Evolutionary conservation across 495 filamentous ascomycete species (phyloP).

Genomic region (Parathielavia hyrcaniae): DNA sequence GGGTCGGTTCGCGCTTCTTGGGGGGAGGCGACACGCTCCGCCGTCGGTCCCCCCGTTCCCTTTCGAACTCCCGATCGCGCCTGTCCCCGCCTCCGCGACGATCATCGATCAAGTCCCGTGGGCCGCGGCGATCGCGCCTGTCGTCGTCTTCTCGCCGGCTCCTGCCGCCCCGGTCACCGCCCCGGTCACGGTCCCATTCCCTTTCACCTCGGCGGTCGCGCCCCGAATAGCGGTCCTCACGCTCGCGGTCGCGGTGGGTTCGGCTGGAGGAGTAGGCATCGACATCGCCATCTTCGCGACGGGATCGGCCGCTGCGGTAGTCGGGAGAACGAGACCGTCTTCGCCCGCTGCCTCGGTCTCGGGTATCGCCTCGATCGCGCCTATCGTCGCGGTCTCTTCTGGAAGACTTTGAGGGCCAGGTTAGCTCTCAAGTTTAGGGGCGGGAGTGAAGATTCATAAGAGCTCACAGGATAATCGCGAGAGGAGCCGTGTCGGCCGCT

Average conservation of each 20-base stretch:
- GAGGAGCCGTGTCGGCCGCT: slow-evolving; percentile 60
- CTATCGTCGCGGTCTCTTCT: slow-evolving; percentile 49
- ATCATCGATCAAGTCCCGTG: slow-evolving; percentile 41
- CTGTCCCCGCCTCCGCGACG: slow-evolving; percentile 51
- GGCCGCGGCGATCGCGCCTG: slow-evolving; percentile 49
- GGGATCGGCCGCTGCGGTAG: slow-evolving; percentile 49
- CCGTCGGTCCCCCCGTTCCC: slow-evolving; percentile 55
- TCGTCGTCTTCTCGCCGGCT: slow-evolving; percentile 61
- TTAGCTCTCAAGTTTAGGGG: slow-evolving; percentile 1
- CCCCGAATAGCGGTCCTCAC: slow-evolving; percentile 77
- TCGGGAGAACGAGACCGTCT: slow-evolving; percentile 71
- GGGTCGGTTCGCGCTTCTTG: slow-evolving; percentile 90
- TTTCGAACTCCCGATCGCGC: slow-evolving; percentile 45
- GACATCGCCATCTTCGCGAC: slow-evolving; percentile 61
- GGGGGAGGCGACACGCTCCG: slow-evolving; percentile 73
- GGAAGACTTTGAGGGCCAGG: slow-evolving; percentile 18
- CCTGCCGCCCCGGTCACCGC: slow-evolving; percentile 54
- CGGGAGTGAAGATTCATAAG: background rate
- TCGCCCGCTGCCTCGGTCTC: slow-evolving; percentile 53
- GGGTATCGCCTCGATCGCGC: slow-evolving; percentile 35
- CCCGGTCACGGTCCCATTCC: slow-evolving; percentile 21
- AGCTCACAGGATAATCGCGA: slow-evolving; percentile 65
- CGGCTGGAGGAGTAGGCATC: slow-evolving; percentile 88
- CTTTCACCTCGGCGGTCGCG: slow-evolving; percentile 44
- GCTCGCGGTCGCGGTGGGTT: slow-evolving; percentile 83